Evolutionary conservation across 2,329 filamentous ascomycete species (phyloP), one percentile per base, ranked within the genome.

Genomic region (Penicillium sumatraense): DNA sequence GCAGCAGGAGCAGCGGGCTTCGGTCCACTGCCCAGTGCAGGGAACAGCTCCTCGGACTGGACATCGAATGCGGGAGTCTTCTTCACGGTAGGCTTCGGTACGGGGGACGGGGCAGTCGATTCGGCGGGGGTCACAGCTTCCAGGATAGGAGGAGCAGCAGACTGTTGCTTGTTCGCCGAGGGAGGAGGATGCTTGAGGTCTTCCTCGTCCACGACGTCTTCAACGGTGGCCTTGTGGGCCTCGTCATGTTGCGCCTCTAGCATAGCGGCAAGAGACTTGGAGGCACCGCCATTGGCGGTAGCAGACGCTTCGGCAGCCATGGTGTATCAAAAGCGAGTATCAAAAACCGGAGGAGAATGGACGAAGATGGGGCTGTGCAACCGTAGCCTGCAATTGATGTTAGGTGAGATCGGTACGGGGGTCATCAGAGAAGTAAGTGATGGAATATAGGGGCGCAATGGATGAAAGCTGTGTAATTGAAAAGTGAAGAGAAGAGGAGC

Each of bases 41-140:
- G 95, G 82, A 99, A 99, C 56, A 90, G 81, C 75, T 98, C 93
- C 70, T 96, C 90, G 16, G 91, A 96, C 68, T 90, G 84, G 18
- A 91, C 93, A 74, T 98, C 91, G 58, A 97, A 79, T 49, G 81
- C 71, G 2, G 78, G 72, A 29, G 81, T 74, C 57, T 71, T 74
- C 57, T 69, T 69, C 9, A 68, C 58, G 27, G 71, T 69, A 23
- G 71, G 56, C 53, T 84, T 79, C 31, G 80, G 56, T 26, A 51
- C 58, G 4, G 67, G 45, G 78, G 76, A 61, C 72, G 73, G 49
- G 50, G 78, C 70, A 33, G 65, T 65, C 48, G 74, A 58, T 45
- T 65, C 58, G 38, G 67, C 61, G 38, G 68, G 57, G 45, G 66
- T 58, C 5, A 68, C 51, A 26, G 66, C 47, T 52, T 67, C 60